Conservation (phyloP, 1,139 yeast genomes). For the Hemisphaericaspora subhashii region DNA sequence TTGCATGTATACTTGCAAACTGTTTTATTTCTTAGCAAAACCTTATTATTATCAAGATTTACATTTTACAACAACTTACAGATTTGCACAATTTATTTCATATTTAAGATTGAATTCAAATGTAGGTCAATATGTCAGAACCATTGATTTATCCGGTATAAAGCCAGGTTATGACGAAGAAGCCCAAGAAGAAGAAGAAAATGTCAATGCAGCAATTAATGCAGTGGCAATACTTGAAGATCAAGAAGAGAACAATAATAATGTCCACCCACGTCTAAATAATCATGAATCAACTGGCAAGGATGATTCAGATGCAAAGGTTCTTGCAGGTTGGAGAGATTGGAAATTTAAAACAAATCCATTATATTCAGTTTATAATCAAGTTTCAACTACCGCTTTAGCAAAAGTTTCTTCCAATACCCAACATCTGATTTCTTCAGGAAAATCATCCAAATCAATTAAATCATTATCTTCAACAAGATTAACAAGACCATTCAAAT, state of each 20-base stretch:
- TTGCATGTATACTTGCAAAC: slow-evolving; percentile 51
- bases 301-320: slow-evolving; percentile 16
- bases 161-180: slow-evolving; percentile 49
- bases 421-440: slow-evolving; percentile 19
- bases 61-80: slow-evolving; percentile 61
- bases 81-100: slow-evolving; percentile 77
- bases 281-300: neutral
- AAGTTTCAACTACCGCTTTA: slow-evolving; percentile 19
- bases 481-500: slow-evolving; percentile 25
- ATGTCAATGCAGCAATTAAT: slow-evolving; percentile 10
- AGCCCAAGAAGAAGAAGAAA: slow-evolving; percentile 22
- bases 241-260: slow-evolving; percentile 1
- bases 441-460: slow-evolving; percentile 20
- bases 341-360: slow-evolving; percentile 80
- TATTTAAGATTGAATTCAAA: slow-evolving; percentile 54
- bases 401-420: slow-evolving; percentile 30
- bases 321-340: slow-evolving; percentile 82
- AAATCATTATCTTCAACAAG: slow-evolving; percentile 18
- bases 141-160: slow-evolving; percentile 56
- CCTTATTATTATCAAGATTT: slow-evolving; percentile 56
- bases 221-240: slow-evolving; percentile 3
- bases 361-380: slow-evolving; percentile 47
- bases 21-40: slow-evolving; percentile 53
- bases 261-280: slow-evolving; percentile 1
- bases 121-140: slow-evolving; percentile 56